Conservation (phyloP, 108 stramenopile genomes). For the Discostella stelligeroides region DNA sequence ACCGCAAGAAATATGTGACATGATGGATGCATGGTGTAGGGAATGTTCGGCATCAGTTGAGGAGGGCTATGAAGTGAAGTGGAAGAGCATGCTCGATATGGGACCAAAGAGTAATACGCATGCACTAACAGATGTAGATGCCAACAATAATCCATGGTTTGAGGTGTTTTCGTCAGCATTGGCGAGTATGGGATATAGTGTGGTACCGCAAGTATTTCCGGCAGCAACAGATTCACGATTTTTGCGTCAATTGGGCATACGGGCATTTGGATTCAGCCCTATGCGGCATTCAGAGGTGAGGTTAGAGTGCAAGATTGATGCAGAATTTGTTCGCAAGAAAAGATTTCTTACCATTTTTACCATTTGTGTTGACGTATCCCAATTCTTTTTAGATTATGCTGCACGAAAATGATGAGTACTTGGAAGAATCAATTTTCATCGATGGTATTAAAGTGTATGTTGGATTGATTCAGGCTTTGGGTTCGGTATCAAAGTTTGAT, state of each 20-base stretch:
- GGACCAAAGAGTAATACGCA: conserved; percentile 49
- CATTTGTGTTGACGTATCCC: neutral
- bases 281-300: conserved; percentile 85
- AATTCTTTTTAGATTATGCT: conserved; percentile 63
- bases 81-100: conserved; percentile 68
- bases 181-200: conserved; percentile 57
- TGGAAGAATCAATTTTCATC: conserved; percentile 84
- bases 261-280: conserved; percentile 94
- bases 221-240: conserved; percentile 96
- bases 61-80: conserved; percentile 62
- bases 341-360: neutral
- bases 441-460: conserved; percentile 93
- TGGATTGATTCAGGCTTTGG: conserved; percentile 71
- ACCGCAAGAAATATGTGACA: conserved; percentile 77
- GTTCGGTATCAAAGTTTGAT: conserved; percentile 23
- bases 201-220: conserved; percentile 93
- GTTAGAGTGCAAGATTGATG: neutral
- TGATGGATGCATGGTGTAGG: conserved; percentile 90
- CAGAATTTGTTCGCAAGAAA: neutral
- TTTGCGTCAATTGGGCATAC: conserved; percentile 83
- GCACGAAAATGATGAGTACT: conserved; percentile 97
- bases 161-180: conserved; percentile 74
- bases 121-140: conserved; percentile 74
- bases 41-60: conserved; percentile 63
- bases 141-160: conserved; percentile 89